These are phyloP conservation scores for Mycena amicta DNA, from an alignment of 768 basidiomycete species.

Conservation along the genomic window DNA sequence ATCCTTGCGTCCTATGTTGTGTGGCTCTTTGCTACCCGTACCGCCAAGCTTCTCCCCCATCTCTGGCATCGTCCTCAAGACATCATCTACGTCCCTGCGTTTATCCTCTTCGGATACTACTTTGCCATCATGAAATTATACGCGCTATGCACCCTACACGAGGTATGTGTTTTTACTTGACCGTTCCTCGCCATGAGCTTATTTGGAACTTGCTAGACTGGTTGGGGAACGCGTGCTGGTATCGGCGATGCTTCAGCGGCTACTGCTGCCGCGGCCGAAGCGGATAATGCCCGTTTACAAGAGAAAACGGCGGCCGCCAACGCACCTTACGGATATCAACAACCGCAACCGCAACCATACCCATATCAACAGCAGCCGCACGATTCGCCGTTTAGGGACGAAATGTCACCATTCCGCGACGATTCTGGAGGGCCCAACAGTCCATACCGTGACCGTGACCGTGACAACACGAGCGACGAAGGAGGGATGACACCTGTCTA, in stretches of 20 bases:
- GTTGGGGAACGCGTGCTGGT: conserved; percentile 95
- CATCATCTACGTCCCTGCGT: conserved; percentile 82
- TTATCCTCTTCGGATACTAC: conserved; percentile 90
- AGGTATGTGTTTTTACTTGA: conserved; percentile 47
- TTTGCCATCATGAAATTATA: conserved; percentile 95
- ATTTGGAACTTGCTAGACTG: conserved; percentile 55
- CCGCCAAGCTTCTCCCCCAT: conserved; percentile 83
- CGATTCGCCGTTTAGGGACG: conserved; percentile 21
- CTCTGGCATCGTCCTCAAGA: conserved; percentile 77
- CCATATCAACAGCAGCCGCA: conserved; percentile 16
- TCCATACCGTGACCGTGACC: conserved; percentile 23
- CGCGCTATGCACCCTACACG: conserved; percentile 86
- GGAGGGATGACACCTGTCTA: conserved; percentile 20
- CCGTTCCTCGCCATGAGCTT: neutral
- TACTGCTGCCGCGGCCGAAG: conserved; percentile 63
- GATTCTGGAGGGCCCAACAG: conserved; percentile 7
- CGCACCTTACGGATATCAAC: conserved; percentile 26
- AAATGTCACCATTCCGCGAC: conserved; percentile 20
- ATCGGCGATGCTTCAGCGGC: conserved; percentile 83
- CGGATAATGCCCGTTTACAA: conserved; percentile 34
- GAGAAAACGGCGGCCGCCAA: conserved; percentile 27
- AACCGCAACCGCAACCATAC: conserved; percentile 22
- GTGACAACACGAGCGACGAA: conserved; percentile 12
- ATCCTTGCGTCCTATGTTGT: conserved; percentile 66
- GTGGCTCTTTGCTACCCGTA: conserved; percentile 73